A percentile compares a stretch with the other conserved stretches of the same genome.
Conservation (phyloP, 2,329 filamentous ascomycete species). For the Apiospora saccharicola region DNA sequence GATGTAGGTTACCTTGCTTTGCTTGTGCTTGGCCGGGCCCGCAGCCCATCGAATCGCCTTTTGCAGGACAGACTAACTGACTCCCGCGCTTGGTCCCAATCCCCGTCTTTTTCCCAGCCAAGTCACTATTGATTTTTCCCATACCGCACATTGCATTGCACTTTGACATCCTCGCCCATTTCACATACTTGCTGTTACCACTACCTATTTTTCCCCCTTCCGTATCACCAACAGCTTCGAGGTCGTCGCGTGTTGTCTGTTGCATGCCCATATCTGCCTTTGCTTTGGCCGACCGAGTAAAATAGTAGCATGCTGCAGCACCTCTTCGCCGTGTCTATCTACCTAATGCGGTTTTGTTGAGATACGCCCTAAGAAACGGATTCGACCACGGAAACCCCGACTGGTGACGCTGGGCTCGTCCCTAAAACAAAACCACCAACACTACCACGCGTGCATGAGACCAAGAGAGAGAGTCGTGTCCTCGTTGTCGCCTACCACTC, state of each 20-base stretch:
- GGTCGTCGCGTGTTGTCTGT: slow-evolving; percentile 2
- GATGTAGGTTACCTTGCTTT: not conserved
- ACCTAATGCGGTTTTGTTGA: not conserved
- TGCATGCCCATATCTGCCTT: not conserved
- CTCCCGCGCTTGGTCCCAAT: slow-evolving; percentile 17
- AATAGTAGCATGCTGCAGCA: slow-evolving; percentile 8
- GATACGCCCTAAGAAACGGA: not conserved
- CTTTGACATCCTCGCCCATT: not conserved
- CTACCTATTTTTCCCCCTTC: too few species aligned
- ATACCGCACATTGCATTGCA: slow-evolving; percentile 8
- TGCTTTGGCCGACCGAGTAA: not conserved
- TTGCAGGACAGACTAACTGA: slow-evolving; percentile 9
- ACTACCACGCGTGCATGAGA: not conserved
- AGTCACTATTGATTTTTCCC: slow-evolving; percentile 17
- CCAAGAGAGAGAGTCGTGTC: not conserved
- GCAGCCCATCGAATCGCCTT: slow-evolving; percentile 3
- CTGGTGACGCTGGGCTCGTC: slow-evolving; percentile 8
- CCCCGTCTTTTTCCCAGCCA: slow-evolving; percentile 13
- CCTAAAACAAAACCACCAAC: not conserved
- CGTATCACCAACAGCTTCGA: not conserved
- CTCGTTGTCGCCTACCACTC: not conserved
- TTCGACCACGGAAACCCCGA: not conserved
- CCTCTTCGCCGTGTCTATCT: not conserved
- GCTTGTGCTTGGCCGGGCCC: slow-evolving; percentile 6
- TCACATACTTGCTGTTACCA: not conserved